phyloP scores from a whole-genome alignment of 331 rosid species.

The Telfairia occidentalis region DNA sequence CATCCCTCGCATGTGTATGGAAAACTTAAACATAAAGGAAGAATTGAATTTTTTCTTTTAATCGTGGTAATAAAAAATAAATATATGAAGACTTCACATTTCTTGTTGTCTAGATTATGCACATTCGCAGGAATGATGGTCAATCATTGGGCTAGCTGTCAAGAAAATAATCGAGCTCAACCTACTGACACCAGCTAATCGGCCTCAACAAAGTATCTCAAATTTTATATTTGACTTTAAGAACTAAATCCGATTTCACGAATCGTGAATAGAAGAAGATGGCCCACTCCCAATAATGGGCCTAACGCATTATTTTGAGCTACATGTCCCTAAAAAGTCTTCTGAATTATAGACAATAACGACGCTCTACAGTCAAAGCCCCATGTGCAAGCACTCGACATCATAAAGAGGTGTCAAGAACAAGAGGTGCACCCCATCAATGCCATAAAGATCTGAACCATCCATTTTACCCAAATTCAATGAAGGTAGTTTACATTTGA shows the following conservation, averaged over 20 bases:
- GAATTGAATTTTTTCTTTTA: not conserved
- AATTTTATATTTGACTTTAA: not conserved
- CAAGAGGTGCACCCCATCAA: not conserved
- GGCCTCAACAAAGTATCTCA: not conserved
- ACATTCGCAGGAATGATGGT: not conserved
- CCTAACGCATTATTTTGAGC: not conserved
- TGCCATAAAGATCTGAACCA: not conserved
- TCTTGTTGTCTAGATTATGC: not conserved
- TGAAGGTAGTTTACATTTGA: not conserved
- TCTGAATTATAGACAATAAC: not conserved
- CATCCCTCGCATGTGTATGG: not conserved
- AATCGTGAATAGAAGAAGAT: not conserved
- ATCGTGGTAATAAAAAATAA: not conserved
- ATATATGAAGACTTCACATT: not conserved
- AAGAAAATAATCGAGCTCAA: not conserved
- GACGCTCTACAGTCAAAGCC: not conserved
- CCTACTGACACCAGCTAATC: not conserved
- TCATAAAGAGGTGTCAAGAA: not conserved
- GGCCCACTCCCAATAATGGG: not conserved
- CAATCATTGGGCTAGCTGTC: not conserved
- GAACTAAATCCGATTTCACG: not conserved
- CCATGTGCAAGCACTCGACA: not conserved
- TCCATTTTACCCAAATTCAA: not conserved
- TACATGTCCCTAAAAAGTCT: not conserved
- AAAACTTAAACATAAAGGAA: not conserved